Evolutionary conservation across 805 yeast species (phyloP).

Genomic region (Yamadazyma kitorensis): DNA sequence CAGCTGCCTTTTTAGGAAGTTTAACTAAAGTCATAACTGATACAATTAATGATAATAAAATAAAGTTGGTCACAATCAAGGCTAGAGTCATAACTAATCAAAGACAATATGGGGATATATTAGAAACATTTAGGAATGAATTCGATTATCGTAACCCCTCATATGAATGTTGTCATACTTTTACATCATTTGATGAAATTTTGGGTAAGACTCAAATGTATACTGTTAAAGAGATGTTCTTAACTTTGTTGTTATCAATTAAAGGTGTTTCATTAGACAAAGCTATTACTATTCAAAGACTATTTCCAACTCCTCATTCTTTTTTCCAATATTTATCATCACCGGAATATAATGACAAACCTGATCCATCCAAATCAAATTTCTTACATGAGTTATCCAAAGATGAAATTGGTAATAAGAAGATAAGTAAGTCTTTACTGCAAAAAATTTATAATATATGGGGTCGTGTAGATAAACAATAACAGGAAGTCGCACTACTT

Average conservation of each 20-base stretch:
- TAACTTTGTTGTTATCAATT: slow-evolving; percentile 73
- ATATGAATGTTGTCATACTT: slow-evolving; percentile 38
- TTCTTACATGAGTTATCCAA: slow-evolving; percentile 28
- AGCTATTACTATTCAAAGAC: slow-evolving; percentile 71
- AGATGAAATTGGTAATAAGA: slow-evolving; percentile 48
- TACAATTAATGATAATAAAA: slow-evolving; percentile 23
- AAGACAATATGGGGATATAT: slow-evolving; percentile 42
- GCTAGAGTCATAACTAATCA: slow-evolving; percentile 51
- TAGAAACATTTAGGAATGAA: slow-evolving; percentile 43
- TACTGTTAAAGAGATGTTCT: slow-evolving; percentile 73
- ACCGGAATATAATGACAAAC: slow-evolving; percentile 31
- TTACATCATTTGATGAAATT: slow-evolving; percentile 53
- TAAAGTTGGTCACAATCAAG: slow-evolving; percentile 45
- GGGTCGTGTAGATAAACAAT: slow-evolving; percentile 33
- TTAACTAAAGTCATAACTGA: slow-evolving; percentile 45
- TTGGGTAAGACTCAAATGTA: slow-evolving; percentile 67
- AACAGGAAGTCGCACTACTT: neutral
- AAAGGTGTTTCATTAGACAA: slow-evolving; percentile 83
- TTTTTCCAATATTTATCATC: slow-evolving; percentile 55
- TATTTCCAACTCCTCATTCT: slow-evolving; percentile 65
- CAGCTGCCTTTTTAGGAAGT: slow-evolving; percentile 57
- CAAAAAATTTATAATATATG: slow-evolving; percentile 53
- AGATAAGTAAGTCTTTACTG: slow-evolving; percentile 51
- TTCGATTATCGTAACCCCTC: slow-evolving; percentile 28
- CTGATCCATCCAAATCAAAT: slow-evolving; percentile 26